Percentiles rank a stretch among this genome's conserved stretches.
These are phyloP conservation scores for Calycina marina DNA, from an alignment of 2,329 filamentous ascomycete species.

Conservation along the genomic window DNA sequence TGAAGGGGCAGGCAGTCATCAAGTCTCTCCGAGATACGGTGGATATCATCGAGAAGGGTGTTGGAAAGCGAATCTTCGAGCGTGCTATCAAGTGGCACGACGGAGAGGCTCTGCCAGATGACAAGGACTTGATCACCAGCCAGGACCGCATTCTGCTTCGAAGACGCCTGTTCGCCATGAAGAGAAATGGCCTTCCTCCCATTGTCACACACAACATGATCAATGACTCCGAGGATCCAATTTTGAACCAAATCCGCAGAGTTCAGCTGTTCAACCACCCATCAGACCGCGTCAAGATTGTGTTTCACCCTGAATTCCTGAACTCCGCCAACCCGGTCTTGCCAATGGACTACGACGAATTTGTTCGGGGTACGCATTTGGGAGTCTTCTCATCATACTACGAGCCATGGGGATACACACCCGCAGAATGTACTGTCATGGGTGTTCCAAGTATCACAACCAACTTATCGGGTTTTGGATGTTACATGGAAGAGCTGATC, in stretches of 20 bases:
- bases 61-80: conserved; percentile 89
- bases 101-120: conserved; percentile 81
- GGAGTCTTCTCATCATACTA: conserved; percentile 97
- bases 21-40: conserved; percentile 91
- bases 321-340: conserved; percentile 92
- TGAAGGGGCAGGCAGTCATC: conserved; percentile 94
- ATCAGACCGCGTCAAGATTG: conserved; percentile 85
- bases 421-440: conserved; percentile 97
- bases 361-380: conserved; percentile 90
- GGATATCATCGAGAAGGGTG: conserved; percentile 80
- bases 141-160: conserved; percentile 89
- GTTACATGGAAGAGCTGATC: conserved; percentile 98
- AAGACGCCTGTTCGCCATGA: conserved; percentile 90
- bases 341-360: conserved; percentile 94
- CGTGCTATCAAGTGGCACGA: conserved; percentile 91
- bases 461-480: conserved; percentile 93
- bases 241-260: conserved; percentile 87
- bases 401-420: conserved; percentile 98
- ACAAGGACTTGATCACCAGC: conserved; percentile 86
- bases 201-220: conserved; percentile 99
- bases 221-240: conserved; percentile 84
- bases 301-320: conserved; percentile 97
- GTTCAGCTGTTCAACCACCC: conserved; percentile 97
- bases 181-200: conserved; percentile 74
- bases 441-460: conserved; percentile 97